phyloP scores from a whole-genome alignment of 768 basidiomycete species.

The Lactarius evosmus region DNA sequence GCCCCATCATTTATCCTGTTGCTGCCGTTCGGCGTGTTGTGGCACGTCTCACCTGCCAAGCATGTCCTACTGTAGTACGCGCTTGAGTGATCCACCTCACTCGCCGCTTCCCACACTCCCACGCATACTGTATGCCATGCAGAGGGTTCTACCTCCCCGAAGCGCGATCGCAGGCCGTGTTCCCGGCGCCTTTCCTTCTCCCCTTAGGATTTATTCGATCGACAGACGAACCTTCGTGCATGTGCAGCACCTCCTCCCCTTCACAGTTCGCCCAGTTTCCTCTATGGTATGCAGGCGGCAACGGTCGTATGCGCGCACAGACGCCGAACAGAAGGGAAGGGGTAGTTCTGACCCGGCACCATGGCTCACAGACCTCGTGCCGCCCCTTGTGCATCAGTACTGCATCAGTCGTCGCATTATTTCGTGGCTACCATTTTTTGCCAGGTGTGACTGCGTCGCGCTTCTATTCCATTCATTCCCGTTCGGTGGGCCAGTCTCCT shows the following conservation, averaged over 20 bases:
- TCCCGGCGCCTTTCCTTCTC: neutral
- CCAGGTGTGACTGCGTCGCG: neutral
- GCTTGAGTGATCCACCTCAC: neutral
- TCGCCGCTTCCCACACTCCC: slow-evolving; percentile 14
- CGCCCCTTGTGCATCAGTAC: neutral
- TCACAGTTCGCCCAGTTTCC: slow-evolving; percentile 2
- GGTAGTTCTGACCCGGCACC: neutral
- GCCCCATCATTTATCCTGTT: neutral
- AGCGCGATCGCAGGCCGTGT: neutral
- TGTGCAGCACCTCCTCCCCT: neutral
- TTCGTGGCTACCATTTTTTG: neutral
- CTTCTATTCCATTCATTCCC: slow-evolving; percentile 21
- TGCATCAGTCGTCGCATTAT: neutral
- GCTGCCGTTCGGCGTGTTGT: slow-evolving; percentile 1
- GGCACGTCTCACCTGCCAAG: neutral
- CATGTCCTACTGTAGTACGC: neutral
- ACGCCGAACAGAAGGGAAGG: neutral
- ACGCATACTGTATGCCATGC: slow-evolving; percentile 6
- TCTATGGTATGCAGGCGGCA: neutral
- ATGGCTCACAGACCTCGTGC: slow-evolving; percentile 4
- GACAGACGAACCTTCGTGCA: neutral
- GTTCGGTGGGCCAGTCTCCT: neutral
- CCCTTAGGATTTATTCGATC: neutral
- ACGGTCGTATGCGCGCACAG: neutral
- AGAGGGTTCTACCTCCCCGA: neutral